phyloP scores from a whole-genome alignment of 108 stramenopile genomes.

The Nitzschia sp. region DNA sequence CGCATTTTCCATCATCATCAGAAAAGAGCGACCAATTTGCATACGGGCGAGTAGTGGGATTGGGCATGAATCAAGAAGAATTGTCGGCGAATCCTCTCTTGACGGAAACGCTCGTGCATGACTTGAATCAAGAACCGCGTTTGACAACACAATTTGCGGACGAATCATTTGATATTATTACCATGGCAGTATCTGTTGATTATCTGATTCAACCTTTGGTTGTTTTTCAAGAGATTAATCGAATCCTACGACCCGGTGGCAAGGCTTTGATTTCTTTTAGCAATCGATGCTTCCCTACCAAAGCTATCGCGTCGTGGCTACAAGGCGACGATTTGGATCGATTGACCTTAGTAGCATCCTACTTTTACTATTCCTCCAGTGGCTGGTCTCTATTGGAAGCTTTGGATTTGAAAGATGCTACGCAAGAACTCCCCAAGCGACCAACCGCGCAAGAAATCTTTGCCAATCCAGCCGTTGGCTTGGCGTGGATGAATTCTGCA shows the following conservation, averaged over 20 bases:
- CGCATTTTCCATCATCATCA: conserved; percentile 52
- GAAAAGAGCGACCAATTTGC: not conserved
- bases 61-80: conserved; percentile 80
- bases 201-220: conserved; percentile 70
- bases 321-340: conserved; percentile 75
- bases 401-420: conserved; percentile 53
- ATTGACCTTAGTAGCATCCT: conserved; percentile 69
- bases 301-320: conserved; percentile 82
- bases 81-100: conserved; percentile 63
- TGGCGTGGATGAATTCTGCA: conserved; percentile 72
- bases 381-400: conserved; percentile 65
- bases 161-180: conserved; percentile 70
- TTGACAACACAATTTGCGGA: conserved; percentile 54
- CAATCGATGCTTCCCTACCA: conserved; percentile 82
- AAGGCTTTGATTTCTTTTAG: conserved; percentile 63
- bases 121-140: conserved; percentile 60
- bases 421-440: conserved; percentile 38
- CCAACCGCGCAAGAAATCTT: conserved; percentile 58
- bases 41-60: conserved; percentile 59
- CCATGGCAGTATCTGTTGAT: conserved; percentile 75
- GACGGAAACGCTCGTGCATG: conserved; percentile 56
- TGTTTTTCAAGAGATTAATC: conserved; percentile 72
- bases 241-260: conserved; percentile 72
- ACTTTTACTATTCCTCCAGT: conserved; percentile 58
- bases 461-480: conserved; percentile 45